phyloP scores from a whole-genome alignment of 2,329 filamentous ascomycete genomes.

The Aureobasidium pullulans region DNA sequence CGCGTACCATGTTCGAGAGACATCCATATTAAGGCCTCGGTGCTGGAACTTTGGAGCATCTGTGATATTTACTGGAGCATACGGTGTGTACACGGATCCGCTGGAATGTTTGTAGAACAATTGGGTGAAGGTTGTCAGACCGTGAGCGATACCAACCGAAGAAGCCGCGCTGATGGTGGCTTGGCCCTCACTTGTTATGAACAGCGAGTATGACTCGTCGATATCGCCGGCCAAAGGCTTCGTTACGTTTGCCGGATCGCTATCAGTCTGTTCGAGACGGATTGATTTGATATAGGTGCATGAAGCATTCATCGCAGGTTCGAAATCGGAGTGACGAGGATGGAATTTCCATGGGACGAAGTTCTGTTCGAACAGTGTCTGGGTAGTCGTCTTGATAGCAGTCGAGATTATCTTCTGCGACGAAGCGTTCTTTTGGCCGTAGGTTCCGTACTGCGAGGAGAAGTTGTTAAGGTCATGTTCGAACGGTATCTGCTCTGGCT shows the following conservation, averaged over 20 bases:
- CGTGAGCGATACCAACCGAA: slow-evolving; percentile 62
- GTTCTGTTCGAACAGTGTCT: slow-evolving; percentile 58
- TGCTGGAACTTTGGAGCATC: slow-evolving; percentile 70
- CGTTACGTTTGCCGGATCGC: slow-evolving; percentile 48
- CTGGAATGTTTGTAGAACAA: slow-evolving; percentile 66
- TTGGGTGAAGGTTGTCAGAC: slow-evolving; percentile 70
- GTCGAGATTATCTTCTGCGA: slow-evolving; percentile 36
- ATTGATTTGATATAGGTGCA: slow-evolving; percentile 53
- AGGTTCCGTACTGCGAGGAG: slow-evolving; percentile 3
- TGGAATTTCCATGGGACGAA: slow-evolving; percentile 76
- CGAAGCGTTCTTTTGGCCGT: neutral
- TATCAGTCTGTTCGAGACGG: slow-evolving; percentile 51
- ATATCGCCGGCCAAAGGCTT: slow-evolving; percentile 56
- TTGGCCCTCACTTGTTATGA: slow-evolving; percentile 49
- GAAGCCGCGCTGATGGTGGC: slow-evolving; percentile 58
- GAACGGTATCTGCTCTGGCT: slow-evolving; percentile 5
- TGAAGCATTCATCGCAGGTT: slow-evolving; percentile 45
- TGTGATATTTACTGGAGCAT: slow-evolving; percentile 63
- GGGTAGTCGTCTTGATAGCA: slow-evolving; percentile 48
- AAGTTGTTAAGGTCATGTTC: slow-evolving; percentile 13
- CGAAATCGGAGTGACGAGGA: slow-evolving; percentile 54
- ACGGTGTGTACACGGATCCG: slow-evolving; percentile 56
- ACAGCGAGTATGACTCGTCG: slow-evolving; percentile 70
- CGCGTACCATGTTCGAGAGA: slow-evolving; percentile 64
- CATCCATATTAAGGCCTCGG: slow-evolving; percentile 73